Conservation (phyloP, 495 filamentous ascomycete species). For the Baudoinia panamericana region DNA sequence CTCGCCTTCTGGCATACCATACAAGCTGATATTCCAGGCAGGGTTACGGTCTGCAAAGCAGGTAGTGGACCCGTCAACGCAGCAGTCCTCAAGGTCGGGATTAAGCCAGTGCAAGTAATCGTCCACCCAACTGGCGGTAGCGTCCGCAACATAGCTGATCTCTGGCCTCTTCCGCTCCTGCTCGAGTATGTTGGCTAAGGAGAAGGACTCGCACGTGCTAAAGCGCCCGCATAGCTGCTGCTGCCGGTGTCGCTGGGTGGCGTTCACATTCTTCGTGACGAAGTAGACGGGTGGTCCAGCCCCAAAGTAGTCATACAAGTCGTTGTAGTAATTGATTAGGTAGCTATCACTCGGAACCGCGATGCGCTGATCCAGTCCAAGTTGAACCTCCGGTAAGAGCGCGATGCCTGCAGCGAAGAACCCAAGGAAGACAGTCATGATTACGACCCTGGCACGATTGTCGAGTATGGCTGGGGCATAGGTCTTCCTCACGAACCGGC, state of each 20-base stretch:
- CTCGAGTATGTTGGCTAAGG: constrained; percentile 76
- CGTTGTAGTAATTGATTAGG: constrained; percentile 86
- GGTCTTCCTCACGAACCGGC: constrained; percentile 71
- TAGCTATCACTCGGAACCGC: constrained; percentile 89
- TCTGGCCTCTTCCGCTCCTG: constrained; percentile 81
- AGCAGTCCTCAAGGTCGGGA: constrained; percentile 69
- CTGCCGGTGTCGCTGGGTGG: constrained; percentile 59
- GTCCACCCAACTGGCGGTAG: constrained; percentile 90
- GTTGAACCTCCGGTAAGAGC: constrained; percentile 66
- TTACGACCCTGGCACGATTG: constrained; percentile 58
- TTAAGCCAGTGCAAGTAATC: constrained; percentile 95
- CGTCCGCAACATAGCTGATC: constrained; percentile 84
- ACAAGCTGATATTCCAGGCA: constrained; percentile 73
- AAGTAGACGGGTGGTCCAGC: constrained; percentile 93
- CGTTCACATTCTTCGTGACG: constrained; percentile 68
- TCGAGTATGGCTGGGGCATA: constrained; percentile 76
- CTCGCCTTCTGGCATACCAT: constrained; percentile 79
- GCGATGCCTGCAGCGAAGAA: constrained; percentile 76
- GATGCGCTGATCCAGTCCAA: constrained; percentile 87
- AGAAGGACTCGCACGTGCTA: constrained; percentile 69
- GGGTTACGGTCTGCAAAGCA: constrained; percentile 70
- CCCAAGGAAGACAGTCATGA: constrained; percentile 71
- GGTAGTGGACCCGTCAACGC: constrained; percentile 42
- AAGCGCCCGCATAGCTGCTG: constrained; percentile 84
- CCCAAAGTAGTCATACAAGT: constrained; percentile 83